Conservation (phyloP, 169 alveolate genomes). For the Cryptosporidium sp. region DNA sequence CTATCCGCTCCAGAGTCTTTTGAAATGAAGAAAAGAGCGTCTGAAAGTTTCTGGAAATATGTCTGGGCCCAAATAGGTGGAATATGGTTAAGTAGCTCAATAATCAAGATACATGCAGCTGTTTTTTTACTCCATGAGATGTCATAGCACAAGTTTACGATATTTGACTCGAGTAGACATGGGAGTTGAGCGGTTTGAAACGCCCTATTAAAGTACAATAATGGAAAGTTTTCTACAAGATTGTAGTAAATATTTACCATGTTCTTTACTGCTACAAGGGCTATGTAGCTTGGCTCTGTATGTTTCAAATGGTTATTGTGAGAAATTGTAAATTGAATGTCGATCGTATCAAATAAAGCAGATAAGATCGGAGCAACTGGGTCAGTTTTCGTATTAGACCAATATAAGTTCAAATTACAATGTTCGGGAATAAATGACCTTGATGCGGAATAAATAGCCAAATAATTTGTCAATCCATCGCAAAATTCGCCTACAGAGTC, state of each 20-base stretch:
- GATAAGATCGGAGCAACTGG: constrained; percentile 58
- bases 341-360: constrained; percentile 55
- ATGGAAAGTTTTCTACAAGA: constrained; percentile 35
- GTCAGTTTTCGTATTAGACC: constrained; percentile 28
- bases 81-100: constrained; percentile 45
- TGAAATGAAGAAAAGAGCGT: constrained; percentile 64
- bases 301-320: not conserved
- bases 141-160: constrained; percentile 45
- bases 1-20: constrained; percentile 48
- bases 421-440: constrained; percentile 68
- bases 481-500: constrained; percentile 13
- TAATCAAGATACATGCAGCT: constrained; percentile 34
- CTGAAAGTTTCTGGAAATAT: constrained; percentile 41
- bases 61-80: constrained; percentile 68
- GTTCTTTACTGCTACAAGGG: constrained; percentile 33
- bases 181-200: constrained; percentile 70
- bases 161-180: constrained; percentile 30
- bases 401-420: constrained; percentile 44
- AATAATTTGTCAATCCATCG: constrained; percentile 29
- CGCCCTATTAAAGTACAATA: constrained; percentile 18
- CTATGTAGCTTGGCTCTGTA: constrained; percentile 16
- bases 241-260: constrained; percentile 28
- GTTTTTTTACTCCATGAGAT: constrained; percentile 39
- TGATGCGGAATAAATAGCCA: constrained; percentile 66
- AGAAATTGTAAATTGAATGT: constrained; percentile 14